Percentiles rank a stretch among this genome's conserved stretches.
Conservation (phyloP, 139 green algal genomes). For the Cymbomonas tetramitiformis region DNA sequence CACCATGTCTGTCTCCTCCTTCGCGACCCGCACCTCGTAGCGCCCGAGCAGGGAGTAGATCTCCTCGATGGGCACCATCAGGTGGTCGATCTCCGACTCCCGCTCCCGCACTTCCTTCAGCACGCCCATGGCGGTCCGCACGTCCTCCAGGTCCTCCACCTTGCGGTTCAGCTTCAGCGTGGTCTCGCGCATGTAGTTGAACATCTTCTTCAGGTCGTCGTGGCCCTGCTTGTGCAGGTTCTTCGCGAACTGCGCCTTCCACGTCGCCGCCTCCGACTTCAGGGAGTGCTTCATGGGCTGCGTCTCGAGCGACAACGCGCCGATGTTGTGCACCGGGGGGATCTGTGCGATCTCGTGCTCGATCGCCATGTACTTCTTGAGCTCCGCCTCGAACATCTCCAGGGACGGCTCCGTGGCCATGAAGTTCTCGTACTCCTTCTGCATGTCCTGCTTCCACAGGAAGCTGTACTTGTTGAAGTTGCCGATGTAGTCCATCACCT, state of each 20-base stretch:
- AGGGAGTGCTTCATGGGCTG: slow-evolving; percentile 68
- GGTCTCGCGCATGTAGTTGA: slow-evolving; percentile 70
- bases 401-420: slow-evolving; percentile 53
- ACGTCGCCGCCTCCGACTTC: slow-evolving; percentile 61
- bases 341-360: slow-evolving; percentile 54
- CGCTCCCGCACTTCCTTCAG: slow-evolving; percentile 72
- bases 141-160: slow-evolving; percentile 68
- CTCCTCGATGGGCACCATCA: slow-evolving; percentile 80
- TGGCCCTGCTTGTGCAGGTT: slow-evolving; percentile 73
- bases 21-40: slow-evolving; percentile 74
- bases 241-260: slow-evolving; percentile 81
- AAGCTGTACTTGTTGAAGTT: slow-evolving; percentile 65
- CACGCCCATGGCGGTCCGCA: slow-evolving; percentile 58
- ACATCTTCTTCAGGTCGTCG: slow-evolving; percentile 64
- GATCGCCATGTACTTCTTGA: slow-evolving; percentile 67
- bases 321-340: slow-evolving; percentile 62
- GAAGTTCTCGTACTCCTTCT: slow-evolving; percentile 47
- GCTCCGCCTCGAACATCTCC: slow-evolving; percentile 72
- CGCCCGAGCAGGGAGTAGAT: slow-evolving; percentile 75
- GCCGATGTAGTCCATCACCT: slow-evolving; percentile 59
- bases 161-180: slow-evolving; percentile 64
- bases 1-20: slow-evolving; percentile 78
- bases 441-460: slow-evolving; percentile 68
- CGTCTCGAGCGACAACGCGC: slow-evolving; percentile 62
- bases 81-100: slow-evolving; percentile 66